phyloP scores from a whole-genome alignment of 257 asterid species.

The Linderniella brevidens region DNA sequence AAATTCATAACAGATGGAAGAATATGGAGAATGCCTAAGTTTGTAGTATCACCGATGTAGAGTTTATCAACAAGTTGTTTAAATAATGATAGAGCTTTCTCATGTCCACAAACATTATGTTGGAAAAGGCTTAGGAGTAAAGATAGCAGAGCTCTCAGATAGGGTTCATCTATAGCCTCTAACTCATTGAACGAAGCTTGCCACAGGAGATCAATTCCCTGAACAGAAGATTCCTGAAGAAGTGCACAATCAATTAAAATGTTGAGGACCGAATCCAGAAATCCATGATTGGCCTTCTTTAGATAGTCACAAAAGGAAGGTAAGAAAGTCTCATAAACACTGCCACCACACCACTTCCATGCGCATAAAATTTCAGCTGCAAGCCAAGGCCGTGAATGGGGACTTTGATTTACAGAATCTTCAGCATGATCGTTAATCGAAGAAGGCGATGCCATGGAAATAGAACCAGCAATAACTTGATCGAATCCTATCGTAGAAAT shows the following conservation, averaged over 20 bases:
- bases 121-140: slow-evolving; percentile 37
- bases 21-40: slow-evolving; percentile 52
- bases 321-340: slow-evolving; percentile 50
- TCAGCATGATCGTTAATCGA: slow-evolving; percentile 20
- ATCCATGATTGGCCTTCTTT: slow-evolving; percentile 24
- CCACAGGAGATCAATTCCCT: slow-evolving; percentile 41
- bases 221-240: slow-evolving; percentile 39
- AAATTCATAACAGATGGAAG: slow-evolving; percentile 56
- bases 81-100: slow-evolving; percentile 42
- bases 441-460: slow-evolving; percentile 21
- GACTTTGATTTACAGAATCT: slow-evolving; percentile 21
- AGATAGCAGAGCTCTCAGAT: slow-evolving; percentile 57
- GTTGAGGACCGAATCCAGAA: slow-evolving; percentile 47
- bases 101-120: slow-evolving; percentile 54
- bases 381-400: slow-evolving; percentile 83
- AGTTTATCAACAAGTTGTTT: slow-evolving; percentile 42
- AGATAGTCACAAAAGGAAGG: slow-evolving; percentile 40
- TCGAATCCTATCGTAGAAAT: slow-evolving; percentile 55
- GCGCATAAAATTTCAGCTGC: slow-evolving; percentile 94
- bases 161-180: slow-evolving; percentile 63
- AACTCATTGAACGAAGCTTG: slow-evolving; percentile 37
- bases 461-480: slow-evolving; percentile 46
- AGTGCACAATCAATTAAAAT: slow-evolving; percentile 89
- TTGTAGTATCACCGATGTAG: slow-evolving; percentile 51
- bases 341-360: slow-evolving; percentile 87